Evolutionary conservation across 495 filamentous ascomycete genomes (phyloP).

Genomic region (Penicillium egyptiacum): DNA sequence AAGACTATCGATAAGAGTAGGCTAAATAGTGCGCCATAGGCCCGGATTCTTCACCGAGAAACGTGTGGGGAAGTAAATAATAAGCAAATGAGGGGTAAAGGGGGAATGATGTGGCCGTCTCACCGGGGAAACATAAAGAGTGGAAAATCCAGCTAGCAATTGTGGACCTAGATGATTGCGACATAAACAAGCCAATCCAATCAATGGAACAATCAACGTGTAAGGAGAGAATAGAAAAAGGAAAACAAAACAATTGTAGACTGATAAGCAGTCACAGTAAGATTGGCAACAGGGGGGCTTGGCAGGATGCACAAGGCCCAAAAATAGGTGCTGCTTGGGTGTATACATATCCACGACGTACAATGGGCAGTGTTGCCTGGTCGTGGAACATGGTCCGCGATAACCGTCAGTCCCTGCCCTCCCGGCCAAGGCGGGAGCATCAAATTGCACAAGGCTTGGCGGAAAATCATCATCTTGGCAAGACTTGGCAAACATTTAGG

Average conservation of each 20-base stretch:
- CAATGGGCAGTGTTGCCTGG: constrained; percentile 13
- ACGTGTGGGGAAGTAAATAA: constrained; percentile 19
- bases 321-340: constrained; percentile 12
- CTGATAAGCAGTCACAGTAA: constrained; percentile 8
- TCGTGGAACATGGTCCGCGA: constrained; percentile 19
- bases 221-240: neutral
- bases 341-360: constrained; percentile 5
- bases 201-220: constrained; percentile 3
- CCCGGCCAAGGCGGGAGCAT: constrained; percentile 33
- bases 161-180: neutral
- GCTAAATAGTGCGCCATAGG: constrained; percentile 15
- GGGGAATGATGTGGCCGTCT: constrained; percentile 5
- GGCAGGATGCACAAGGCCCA: constrained; percentile 9
- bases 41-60: constrained; percentile 26
- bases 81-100: constrained; percentile 16
- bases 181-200: neutral
- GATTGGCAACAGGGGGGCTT: constrained; percentile 14
- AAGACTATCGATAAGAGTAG: constrained; percentile 7
- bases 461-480: constrained; percentile 32
- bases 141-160: neutral
- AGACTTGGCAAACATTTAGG: constrained; percentile 37
- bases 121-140: constrained; percentile 1
- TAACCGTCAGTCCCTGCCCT: constrained; percentile 17
- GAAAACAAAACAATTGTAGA: neutral
- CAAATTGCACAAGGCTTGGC: constrained; percentile 42